These are phyloP conservation scores for Diphasiastrum complanatum DNA, from an alignment of 83 land plant genomes.

Conservation along the genomic window DNA sequence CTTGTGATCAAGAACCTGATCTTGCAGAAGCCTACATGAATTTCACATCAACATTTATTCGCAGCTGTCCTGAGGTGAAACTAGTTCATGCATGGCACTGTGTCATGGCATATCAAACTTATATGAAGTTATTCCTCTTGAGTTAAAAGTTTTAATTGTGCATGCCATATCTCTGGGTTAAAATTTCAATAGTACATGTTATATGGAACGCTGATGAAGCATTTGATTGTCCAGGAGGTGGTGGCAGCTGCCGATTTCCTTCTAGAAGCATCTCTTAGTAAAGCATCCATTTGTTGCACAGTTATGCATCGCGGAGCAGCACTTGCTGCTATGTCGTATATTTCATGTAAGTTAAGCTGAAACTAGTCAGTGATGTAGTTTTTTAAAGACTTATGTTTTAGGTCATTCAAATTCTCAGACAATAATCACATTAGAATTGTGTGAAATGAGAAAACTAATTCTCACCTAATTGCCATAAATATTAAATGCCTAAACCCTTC, in stretches of 20 bases:
- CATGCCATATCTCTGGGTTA: too few relatives aligned
- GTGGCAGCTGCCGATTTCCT: constrained; percentile 68
- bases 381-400: too few relatives aligned
- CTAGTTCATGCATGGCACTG: constrained; percentile 14
- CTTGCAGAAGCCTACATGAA: constrained; percentile 84
- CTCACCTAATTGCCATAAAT: too few relatives aligned
- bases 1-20: constrained; percentile 99
- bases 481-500: too few relatives aligned
- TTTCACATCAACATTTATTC: constrained; percentile 71
- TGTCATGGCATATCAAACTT: too few relatives aligned
- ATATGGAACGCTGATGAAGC: too few relatives aligned
- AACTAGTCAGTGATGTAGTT: neutral
- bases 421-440: too few relatives aligned
- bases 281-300: constrained; percentile 89
- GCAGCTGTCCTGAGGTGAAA: constrained; percentile 79
- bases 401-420: too few relatives aligned
- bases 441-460: too few relatives aligned
- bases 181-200: too few relatives aligned
- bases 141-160: too few relatives aligned
- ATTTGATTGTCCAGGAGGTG: constrained; percentile 57
- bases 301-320: constrained; percentile 99
- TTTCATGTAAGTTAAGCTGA: constrained; percentile 60
- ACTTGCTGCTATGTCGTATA: constrained; percentile 93
- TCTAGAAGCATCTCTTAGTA: constrained; percentile 74
- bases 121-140: too few relatives aligned